These are phyloP conservation scores for Fusarium veterinarium DNA, from an alignment of 2,329 filamentous ascomycete species.

Conservation along the genomic window DNA sequence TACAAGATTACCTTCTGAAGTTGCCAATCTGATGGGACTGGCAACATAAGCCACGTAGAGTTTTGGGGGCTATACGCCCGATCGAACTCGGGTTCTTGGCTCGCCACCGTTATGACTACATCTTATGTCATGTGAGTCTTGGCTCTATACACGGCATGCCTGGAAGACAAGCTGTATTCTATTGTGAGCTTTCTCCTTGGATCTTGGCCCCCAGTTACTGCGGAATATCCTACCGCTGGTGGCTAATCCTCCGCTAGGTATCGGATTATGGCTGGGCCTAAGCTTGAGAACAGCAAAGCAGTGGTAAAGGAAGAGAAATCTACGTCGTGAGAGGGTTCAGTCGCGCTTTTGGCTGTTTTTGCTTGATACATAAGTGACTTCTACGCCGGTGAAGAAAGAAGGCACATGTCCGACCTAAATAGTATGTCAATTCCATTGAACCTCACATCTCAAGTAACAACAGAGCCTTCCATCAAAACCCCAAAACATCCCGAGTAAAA, in stretches of 20 bases:
- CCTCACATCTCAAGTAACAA: background rate
- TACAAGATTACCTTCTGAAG: too few species aligned
- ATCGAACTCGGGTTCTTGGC: too few species aligned
- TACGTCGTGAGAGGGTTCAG: rapidly evolving
- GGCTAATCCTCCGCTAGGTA: background rate
- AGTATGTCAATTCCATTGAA: too few species aligned
- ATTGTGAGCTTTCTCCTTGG: background rate
- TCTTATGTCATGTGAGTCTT: too few species aligned
- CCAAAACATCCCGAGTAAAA: rapidly evolving
- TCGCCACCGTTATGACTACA: too few species aligned
- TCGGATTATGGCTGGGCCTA: background rate
- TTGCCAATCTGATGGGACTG: too few species aligned
- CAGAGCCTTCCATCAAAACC: rapidly evolving
- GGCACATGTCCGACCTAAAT: too few species aligned
- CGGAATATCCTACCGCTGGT: background rate
- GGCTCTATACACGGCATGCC: too few species aligned
- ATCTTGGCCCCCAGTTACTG: background rate
- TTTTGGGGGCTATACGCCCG: background rate
- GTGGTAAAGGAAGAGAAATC: rapidly evolving
- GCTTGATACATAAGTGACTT: background rate
- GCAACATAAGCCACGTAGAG: too few species aligned
- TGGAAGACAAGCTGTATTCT: background rate
- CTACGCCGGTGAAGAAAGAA: background rate
- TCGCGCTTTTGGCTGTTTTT: background rate
- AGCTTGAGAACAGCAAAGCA: background rate